These are phyloP conservation scores for Nasturtium officinale DNA, from an alignment of 345 rosid genomes.

Conservation along the genomic window DNA sequence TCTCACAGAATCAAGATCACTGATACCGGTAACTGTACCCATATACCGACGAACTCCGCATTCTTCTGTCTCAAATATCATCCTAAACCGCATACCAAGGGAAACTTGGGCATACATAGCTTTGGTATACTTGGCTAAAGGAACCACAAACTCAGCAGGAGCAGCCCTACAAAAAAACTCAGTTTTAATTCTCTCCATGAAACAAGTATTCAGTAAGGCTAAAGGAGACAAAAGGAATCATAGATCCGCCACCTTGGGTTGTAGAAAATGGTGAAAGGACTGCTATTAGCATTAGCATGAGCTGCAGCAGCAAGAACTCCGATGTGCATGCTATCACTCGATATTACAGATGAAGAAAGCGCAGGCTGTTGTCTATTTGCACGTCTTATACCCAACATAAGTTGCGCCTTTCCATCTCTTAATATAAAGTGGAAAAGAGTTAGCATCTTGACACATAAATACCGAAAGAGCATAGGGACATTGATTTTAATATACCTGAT, in stretches of 20 bases:
- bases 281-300: conserved; percentile 93
- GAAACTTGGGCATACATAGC: conserved; percentile 89
- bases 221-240: background rate
- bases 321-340: conserved; percentile 99
- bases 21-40: conserved; percentile 91
- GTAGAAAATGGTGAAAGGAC: conserved; percentile 88
- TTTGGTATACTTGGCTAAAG: conserved; percentile 89
- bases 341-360: conserved; percentile 90
- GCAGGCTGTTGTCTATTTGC: conserved; percentile 93
- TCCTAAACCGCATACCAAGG: conserved; percentile 93
- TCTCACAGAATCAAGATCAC: conserved; percentile 83
- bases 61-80: conserved; percentile 98
- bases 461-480: conserved; percentile 18
- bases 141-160: conserved; percentile 94
- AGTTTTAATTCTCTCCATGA: conserved; percentile 20
- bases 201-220: conserved; percentile 6
- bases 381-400: conserved; percentile 79
- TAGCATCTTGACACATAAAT: conserved; percentile 13
- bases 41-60: conserved; percentile 94
- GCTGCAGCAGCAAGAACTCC: conserved; percentile 99
- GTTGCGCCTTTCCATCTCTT: conserved; percentile 95
- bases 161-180: conserved; percentile 75
- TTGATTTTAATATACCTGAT: conserved; percentile 59
- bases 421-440: conserved; percentile 29
- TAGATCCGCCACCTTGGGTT: conserved; percentile 75